Base-by-base conservation (phyloP, 2,329 filamentous ascomycete genomes). In the Fusarium foetens region DNA sequence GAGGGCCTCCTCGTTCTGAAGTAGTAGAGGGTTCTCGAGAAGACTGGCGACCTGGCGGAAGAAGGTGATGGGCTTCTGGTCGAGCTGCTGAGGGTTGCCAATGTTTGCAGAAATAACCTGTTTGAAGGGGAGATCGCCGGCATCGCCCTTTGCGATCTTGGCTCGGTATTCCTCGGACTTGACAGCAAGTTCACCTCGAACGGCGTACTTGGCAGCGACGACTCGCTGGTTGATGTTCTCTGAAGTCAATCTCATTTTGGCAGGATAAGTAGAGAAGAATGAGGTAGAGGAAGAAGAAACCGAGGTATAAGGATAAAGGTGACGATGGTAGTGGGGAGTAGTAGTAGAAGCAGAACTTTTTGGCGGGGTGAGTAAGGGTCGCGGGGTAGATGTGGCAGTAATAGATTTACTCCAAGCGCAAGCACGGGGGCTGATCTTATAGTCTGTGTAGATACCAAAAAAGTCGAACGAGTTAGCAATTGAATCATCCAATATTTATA, bases 61-160 rank as follows among this genome's bases (percentile, higher is more conserved):
- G 88, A 98, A 99, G 76, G 96, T 99, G 79, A 99, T 95, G 79
- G 96, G 96, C 87, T 98, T 97, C 88, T 99, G 96, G 84, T 98
- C 96, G 71, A 99, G 90, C 85, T 99, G 96, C 84, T 99, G 96
- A 8, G 96, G 96, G 86, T 99, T 99, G 80, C 96, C 96, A 79
- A 99, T 99, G 85, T 99, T 99, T 84, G 96, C 96, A 71, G 93
- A 95, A 84, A 99, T 95, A 83, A 99, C 92, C 67, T 94, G 89
- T 77, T 93, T 87, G 83, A 99, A 99, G 53, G 96, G 95, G 55
- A 98, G 87, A 79, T 81, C 81, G 49, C 66, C 57, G 65, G 78
- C 81, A 75, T 82, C 87, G 76, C 88, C 89, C 71, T 89, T 88
- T 73, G 86, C 85, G 68, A 98, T 86, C 78, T 89, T 87, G 59